A percentile compares a stretch with the other conserved stretches of the same genome.
Conservation (phyloP, 805 yeast species). For the Wickerhamomyces xylosicus region DNA sequence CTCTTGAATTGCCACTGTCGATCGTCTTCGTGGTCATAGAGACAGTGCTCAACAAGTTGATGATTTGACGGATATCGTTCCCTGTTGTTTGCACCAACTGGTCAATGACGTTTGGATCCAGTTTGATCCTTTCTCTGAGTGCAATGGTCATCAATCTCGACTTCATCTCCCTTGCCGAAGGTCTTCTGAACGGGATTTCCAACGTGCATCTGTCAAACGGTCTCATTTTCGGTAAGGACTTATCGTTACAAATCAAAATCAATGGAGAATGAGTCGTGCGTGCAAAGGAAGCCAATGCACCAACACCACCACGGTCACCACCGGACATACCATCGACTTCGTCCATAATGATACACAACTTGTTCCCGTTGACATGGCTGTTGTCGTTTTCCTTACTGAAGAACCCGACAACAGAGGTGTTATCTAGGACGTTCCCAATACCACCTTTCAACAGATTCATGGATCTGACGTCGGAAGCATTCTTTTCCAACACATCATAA, state of each 20-base stretch:
- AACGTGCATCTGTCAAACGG: slow-evolving; percentile 79
- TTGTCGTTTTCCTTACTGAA: slow-evolving; percentile 32
- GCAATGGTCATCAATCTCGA: slow-evolving; percentile 88
- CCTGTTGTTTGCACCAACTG: slow-evolving; percentile 77
- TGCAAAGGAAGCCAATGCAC: slow-evolving; percentile 83
- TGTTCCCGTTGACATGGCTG: slow-evolving; percentile 33
- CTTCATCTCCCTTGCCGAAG: slow-evolving; percentile 71
- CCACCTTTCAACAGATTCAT: slow-evolving; percentile 62
- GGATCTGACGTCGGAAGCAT: slow-evolving; percentile 86
- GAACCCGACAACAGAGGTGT: slow-evolving; percentile 76
- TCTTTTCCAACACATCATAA: slow-evolving; percentile 65
- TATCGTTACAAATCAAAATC: slow-evolving; percentile 89
- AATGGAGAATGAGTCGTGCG: slow-evolving; percentile 80
- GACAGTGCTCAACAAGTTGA: slow-evolving; percentile 78
- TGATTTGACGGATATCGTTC: slow-evolving; percentile 90
- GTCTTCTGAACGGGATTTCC: slow-evolving; percentile 80
- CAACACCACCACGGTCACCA: slow-evolving; percentile 98
- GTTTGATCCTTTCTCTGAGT: slow-evolving; percentile 65
- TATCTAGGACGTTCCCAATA: slow-evolving; percentile 62
- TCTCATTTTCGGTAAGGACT: slow-evolving; percentile 87
- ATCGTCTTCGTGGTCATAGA: slow-evolving; percentile 61
- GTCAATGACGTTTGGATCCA: slow-evolving; percentile 75
- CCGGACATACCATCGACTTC: slow-evolving; percentile 99
- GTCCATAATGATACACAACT: slow-evolving; percentile 87
- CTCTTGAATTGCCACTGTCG: slow-evolving; percentile 50